Evolutionary conservation across 257 asterid genomes (phyloP).

Genomic region (Penstemon newberryi): DNA sequence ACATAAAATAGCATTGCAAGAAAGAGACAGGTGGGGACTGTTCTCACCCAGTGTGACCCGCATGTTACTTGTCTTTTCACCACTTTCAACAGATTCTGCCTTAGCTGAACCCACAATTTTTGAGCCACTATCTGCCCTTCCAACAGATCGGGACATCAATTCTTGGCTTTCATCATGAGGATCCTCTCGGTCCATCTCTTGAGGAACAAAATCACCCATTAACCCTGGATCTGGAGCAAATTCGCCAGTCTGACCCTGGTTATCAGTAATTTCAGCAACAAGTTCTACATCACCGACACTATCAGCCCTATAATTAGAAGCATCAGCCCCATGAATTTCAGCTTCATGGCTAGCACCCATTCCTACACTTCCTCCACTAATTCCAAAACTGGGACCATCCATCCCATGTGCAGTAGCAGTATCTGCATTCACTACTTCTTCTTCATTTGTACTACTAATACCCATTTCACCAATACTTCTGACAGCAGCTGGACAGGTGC

Average conservation of each 20-base stretch:
- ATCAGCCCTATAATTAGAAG: conserved; percentile 73
- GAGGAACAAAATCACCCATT: conserved; percentile 97
- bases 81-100: conserved; percentile 97
- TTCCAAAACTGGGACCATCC: conserved; percentile 86
- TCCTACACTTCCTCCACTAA: conserved; percentile 98
- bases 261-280: conserved; percentile 84
- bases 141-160: conserved; percentile 78
- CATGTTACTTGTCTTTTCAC: conserved; percentile 77
- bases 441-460: conserved; percentile 94
- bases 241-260: conserved; percentile 86
- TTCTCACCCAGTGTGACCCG: conserved; percentile 56
- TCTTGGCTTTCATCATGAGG: conserved; percentile 94
- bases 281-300: conserved; percentile 91
- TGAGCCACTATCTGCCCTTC: conserved; percentile 95
- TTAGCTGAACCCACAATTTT: conserved; percentile 83
- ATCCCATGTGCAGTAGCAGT: conserved; percentile 80
- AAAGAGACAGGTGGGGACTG: conserved; percentile 88
- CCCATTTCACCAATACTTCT: conserved; percentile 88
- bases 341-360: conserved; percentile 99
- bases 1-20: conserved; percentile 89
- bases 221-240: conserved; percentile 88
- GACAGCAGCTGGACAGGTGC: conserved; percentile 76
- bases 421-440: conserved; percentile 88
- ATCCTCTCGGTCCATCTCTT: conserved; percentile 86
- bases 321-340: conserved; percentile 87